phyloP scores from a whole-genome alignment of 495 filamentous ascomycete genomes.

The Hypomontagnella submonticulosa region DNA sequence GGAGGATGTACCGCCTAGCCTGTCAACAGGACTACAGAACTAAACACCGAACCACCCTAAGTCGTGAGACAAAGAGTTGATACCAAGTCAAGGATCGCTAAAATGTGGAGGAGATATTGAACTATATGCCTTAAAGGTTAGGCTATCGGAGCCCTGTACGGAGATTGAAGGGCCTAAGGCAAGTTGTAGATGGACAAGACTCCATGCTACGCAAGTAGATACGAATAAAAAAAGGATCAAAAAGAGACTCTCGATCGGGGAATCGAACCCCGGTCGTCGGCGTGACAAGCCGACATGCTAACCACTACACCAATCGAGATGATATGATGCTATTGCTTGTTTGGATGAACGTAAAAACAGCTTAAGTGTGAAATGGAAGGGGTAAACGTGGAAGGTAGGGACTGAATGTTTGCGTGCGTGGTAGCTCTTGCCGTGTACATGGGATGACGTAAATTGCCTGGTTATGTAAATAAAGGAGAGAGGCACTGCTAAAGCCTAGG shows the following conservation, averaged over 20 bases:
- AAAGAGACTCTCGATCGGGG: conserved; percentile 51
- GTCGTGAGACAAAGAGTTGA: neutral
- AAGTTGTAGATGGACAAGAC: neutral
- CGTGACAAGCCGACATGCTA: conserved; percentile 39
- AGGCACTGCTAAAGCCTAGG: too few relatives aligned
- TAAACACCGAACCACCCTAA: too few relatives aligned
- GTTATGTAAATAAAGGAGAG: too few relatives aligned
- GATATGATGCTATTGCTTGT: neutral
- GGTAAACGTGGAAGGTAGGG: too few relatives aligned
- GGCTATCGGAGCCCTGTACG: too few relatives aligned
- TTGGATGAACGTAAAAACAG: neutral
- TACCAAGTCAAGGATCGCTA: too few relatives aligned
- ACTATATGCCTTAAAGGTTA: too few relatives aligned
- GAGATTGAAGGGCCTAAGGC: too few relatives aligned
- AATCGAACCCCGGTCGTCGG: conserved; percentile 55
- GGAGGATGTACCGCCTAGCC: conserved; percentile 74
- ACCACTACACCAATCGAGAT: conserved; percentile 40
- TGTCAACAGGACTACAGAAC: conserved; percentile 49
- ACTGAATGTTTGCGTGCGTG: neutral
- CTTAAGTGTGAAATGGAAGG: neutral
- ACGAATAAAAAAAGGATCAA: conserved; percentile 1
- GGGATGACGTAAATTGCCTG: too few relatives aligned
- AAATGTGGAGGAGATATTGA: too few relatives aligned
- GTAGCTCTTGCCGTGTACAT: too few relatives aligned
- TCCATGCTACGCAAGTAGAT: neutral